Base-by-base conservation (phyloP, 805 yeast genomes). In the Scheffersomyces spartinae region DNA sequence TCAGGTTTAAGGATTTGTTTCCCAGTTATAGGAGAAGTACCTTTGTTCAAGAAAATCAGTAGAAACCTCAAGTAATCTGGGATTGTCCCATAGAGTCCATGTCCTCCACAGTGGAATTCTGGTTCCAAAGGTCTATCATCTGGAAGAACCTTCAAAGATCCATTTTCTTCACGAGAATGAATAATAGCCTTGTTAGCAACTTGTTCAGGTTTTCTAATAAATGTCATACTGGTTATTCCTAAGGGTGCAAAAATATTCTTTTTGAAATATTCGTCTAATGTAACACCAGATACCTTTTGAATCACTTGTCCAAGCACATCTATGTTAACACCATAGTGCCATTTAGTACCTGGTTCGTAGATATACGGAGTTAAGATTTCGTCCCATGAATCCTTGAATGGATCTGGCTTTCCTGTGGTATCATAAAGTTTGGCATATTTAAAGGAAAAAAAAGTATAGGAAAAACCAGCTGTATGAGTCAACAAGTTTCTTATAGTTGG, bases 71-170 rank as follows among this genome's bases (percentile, higher is more conserved):
- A 44, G 31, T 52, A 63, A 31, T 64, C 68, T 6, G 40, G 41
- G 4, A 54, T 58, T 6, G 53, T 57, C 2, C 62, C 51, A 25
- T 49, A 60, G 21, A 52, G 33, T 4, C 70, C 70, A 5, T 56
- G 64, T 15, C 70, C 70, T 6, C 65, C 69, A 34, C 55, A 43
- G 21, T 47, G 49, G 20, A 47, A 26, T 14, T 24, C 27, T 18
- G 52, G 47, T n/a, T 32, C 31, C 8, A 25, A 25, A 9, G 39
- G 26, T 12, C 34, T 42, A 31, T 18, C 11, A n/a, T 19, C 11
- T 19, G 22, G 18, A 15, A 18, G 10, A 10, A 19, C 6, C 13
- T 15, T 10, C 8, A 18, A 21, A 13, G 21, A n/a, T 7, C 24
- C 26, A 18, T 25, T 20, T 2, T 17, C 5, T 7, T 16, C 17